A percentile compares a stretch with the other conserved stretches of the same genome.
Conservation (phyloP, 1,284 basidiomycete genomes). For the Apiotrichum gamsii region DNA sequence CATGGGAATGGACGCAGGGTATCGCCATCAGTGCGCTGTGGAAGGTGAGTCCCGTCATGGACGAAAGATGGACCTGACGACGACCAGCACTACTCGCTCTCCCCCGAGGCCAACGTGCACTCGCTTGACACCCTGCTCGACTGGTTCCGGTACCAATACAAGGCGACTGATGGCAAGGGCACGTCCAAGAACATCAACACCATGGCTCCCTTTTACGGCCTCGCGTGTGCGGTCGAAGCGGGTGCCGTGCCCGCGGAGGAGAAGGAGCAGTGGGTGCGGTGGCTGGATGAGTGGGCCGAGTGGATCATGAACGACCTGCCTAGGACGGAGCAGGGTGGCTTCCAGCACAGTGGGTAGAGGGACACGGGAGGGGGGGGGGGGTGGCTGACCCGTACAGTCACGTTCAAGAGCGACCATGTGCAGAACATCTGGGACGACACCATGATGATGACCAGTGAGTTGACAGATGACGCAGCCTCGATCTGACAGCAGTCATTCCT, state of each 20-base stretch:
- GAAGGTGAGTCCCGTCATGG: neutral
- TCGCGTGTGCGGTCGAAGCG: conserved; percentile 41
- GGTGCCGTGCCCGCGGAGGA: conserved; percentile 38
- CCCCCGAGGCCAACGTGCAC: conserved; percentile 47
- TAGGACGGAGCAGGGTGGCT: conserved; percentile 52
- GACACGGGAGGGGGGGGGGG: no score
- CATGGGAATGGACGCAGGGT: conserved; percentile 60
- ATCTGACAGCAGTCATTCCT: conserved; percentile 49
- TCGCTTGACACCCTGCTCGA: conserved; percentile 49
- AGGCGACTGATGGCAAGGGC: conserved; percentile 42
- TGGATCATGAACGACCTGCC: conserved; percentile 58
- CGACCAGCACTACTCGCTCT: conserved; percentile 33
- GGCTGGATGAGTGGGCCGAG: conserved; percentile 56
- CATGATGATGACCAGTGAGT: conserved; percentile 50
- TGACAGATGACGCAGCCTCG: no score
- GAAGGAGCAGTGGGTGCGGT: conserved; percentile 3
- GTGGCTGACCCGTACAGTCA: conserved; percentile 11
- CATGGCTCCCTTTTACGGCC: conserved; percentile 56
- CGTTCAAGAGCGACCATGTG: neutral
- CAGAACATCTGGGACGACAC: conserved; percentile 58
- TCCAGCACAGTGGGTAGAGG: conserved; percentile 51
- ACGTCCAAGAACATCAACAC: conserved; percentile 60
- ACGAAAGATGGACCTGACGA: no score
- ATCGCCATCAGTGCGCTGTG: conserved; percentile 10
- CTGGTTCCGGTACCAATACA: conserved; percentile 54